Evolutionary conservation across 805 yeast species (phyloP).

Genomic region (Metschnikowia hibisci): DNA sequence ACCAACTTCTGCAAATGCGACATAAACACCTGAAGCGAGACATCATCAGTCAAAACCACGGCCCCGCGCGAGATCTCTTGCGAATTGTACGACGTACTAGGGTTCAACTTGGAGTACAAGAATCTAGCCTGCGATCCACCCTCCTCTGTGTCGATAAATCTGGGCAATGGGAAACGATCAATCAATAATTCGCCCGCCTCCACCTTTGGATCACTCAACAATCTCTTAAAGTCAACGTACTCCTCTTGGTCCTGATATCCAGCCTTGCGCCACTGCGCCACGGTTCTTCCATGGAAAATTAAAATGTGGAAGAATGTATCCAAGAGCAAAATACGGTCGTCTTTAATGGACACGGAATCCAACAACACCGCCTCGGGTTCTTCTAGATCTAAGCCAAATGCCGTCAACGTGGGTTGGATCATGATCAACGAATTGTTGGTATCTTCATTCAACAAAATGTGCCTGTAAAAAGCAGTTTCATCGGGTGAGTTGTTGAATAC

Average conservation of each 20-base stretch:
- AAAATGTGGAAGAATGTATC: slow-evolving; percentile 97
- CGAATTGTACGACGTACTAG: slow-evolving; percentile 78
- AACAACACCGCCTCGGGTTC: slow-evolving; percentile 90
- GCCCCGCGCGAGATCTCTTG: slow-evolving; percentile 54
- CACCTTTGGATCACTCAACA: slow-evolving; percentile 82
- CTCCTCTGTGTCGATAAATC: slow-evolving; percentile 95
- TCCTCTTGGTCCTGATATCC: slow-evolving; percentile 92
- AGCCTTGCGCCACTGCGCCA: slow-evolving; percentile 94
- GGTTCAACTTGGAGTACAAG: slow-evolving; percentile 90
- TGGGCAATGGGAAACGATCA: slow-evolving; percentile 95
- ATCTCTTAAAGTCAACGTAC: slow-evolving; percentile 79
- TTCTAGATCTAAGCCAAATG: slow-evolving; percentile 62
- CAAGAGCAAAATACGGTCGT: slow-evolving; percentile 78
- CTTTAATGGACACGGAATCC: slow-evolving; percentile 88
- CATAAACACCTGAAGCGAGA: slow-evolving; percentile 91
- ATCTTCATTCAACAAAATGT: slow-evolving; percentile 85
- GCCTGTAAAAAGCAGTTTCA: slow-evolving; percentile 96
- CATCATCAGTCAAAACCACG: slow-evolving; percentile 94
- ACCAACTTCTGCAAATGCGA: slow-evolving; percentile 88
- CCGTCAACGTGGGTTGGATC: slow-evolving; percentile 95
- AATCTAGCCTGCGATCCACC: slow-evolving; percentile 99
- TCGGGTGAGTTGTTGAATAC: slow-evolving; percentile 98
- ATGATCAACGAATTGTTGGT: slow-evolving; percentile 88
- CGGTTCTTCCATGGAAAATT: slow-evolving; percentile 90
- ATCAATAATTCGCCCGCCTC: slow-evolving; percentile 90